phyloP scores from a whole-genome alignment of 2,329 filamentous ascomycete genomes.

The Trichoderma pleuroti region DNA sequence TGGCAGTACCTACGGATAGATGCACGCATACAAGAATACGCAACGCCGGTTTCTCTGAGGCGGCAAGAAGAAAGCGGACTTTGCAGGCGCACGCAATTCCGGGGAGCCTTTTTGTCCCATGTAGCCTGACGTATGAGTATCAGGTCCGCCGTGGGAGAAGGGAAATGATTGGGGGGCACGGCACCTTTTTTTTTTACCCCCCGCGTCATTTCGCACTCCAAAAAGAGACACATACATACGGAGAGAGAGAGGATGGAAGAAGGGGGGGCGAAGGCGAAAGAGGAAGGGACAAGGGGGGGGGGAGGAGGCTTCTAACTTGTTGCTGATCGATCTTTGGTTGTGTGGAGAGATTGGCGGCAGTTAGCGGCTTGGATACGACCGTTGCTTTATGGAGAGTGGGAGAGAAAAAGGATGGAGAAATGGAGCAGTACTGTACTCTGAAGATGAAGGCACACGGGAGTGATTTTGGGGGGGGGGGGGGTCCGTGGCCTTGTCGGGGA shows the following conservation, averaged over 20 bases:
- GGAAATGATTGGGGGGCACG: neutral
- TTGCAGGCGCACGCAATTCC: neutral
- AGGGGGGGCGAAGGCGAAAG: neutral
- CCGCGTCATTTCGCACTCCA: neutral
- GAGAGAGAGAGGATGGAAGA: neutral
- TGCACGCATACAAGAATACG: neutral
- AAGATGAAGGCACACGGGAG: neutral
- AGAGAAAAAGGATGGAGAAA: neutral
- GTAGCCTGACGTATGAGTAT: neutral
- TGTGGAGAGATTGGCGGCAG: constrained; percentile 2
- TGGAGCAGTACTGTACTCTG: neutral
- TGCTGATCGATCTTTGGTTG: neutral
- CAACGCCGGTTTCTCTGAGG: neutral
- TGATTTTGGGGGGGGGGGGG: neutral
- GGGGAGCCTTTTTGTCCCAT: neutral
- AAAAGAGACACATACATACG: neutral
- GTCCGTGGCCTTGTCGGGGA: neutral
- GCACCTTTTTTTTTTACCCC: neutral
- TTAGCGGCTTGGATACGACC: constrained; percentile 4
- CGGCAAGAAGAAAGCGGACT: neutral
- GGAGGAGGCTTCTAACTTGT: neutral
- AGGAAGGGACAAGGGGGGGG: neutral
- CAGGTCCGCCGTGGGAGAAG: neutral
- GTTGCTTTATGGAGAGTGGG: neutral
- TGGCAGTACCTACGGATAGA: neutral